Percentiles rank a stretch among this genome's conserved stretches.
Conservation (phyloP, 768 basidiomycete species). For the Panus rudis region DNA sequence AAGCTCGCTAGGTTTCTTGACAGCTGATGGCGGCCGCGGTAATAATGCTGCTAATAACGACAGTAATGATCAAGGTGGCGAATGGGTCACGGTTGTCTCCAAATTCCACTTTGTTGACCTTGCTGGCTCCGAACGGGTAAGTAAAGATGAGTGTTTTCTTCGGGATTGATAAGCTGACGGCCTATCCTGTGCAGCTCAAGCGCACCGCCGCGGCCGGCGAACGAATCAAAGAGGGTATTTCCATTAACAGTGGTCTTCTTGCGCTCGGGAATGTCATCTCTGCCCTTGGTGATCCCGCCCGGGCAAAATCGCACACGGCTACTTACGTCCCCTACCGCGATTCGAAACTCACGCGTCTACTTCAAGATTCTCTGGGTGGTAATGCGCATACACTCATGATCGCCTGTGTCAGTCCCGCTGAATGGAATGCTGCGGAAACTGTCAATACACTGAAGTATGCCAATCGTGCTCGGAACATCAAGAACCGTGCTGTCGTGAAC, state of each 20-base stretch:
- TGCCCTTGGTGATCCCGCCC: conserved; percentile 88
- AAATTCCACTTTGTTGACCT: conserved; percentile 99
- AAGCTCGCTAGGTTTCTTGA: conserved; percentile 70
- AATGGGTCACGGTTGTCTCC: conserved; percentile 86
- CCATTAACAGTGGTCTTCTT: conserved; percentile 93
- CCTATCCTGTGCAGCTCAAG: conserved; percentile 56
- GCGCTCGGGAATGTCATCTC: conserved; percentile 99
- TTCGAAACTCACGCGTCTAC: conserved; percentile 91
- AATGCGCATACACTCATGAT: conserved; percentile 99
- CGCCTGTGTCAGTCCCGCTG: conserved; percentile 93
- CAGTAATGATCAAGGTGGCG: conserved; percentile 59
- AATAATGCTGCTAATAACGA: conserved; percentile 17
- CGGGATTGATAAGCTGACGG: conserved; percentile 12
- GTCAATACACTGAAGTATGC: conserved; percentile 96
- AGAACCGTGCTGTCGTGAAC: conserved; percentile 87
- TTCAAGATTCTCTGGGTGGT: conserved; percentile 96
- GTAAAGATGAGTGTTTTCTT: conserved; percentile 25
- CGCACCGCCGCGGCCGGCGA: conserved; percentile 94
- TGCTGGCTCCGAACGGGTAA: conserved; percentile 90
- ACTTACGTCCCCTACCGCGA: conserved; percentile 97
- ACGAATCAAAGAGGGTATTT: conserved; percentile 97
- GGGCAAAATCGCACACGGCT: conserved; percentile 75
- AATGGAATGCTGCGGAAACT: conserved; percentile 93
- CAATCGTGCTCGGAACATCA: conserved; percentile 94
- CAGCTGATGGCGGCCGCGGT: conserved; percentile 37